Percentiles rank a stretch among this genome's conserved stretches.
These are phyloP conservation scores for Citrus mangshanensis DNA, from an alignment of 345 rosid species.

Conservation along the genomic window DNA sequence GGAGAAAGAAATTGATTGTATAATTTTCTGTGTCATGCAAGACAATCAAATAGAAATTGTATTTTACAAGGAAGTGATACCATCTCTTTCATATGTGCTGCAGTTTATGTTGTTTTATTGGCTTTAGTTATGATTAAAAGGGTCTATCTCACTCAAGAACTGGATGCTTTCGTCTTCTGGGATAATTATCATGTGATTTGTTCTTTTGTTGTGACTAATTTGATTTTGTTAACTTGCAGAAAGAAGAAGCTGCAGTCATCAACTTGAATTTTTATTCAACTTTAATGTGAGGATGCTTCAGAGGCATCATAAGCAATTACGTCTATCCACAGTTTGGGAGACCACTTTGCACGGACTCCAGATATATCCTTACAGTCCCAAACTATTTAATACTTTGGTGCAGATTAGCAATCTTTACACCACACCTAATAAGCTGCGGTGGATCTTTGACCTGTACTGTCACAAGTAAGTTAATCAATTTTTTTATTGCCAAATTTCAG, in stretches of 20 bases:
- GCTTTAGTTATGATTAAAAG: not conserved
- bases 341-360: constrained; percentile 66
- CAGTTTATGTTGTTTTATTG: not conserved
- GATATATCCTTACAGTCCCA: constrained; percentile 70
- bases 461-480: constrained; percentile 48
- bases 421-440: constrained; percentile 75
- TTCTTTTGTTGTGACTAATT: not conserved
- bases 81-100: not conserved
- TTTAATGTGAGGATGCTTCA: constrained; percentile 63
- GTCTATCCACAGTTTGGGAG: constrained; percentile 67
- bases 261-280: constrained; percentile 59
- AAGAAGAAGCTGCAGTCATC: constrained; percentile 68
- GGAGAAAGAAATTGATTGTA: not conserved
- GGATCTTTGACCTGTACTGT: constrained; percentile 62
- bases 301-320: constrained; percentile 59
- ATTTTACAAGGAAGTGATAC: not conserved
- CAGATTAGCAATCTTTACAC: constrained; percentile 66
- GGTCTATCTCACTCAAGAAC: not conserved
- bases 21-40: not conserved
- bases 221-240: constrained; percentile 40
- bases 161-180: not conserved
- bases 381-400: constrained; percentile 58
- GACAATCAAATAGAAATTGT: too few relatives aligned
- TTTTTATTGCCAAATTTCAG: not conserved
- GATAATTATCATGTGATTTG: not conserved